phyloP scores from a whole-genome alignment of 1,284 basidiomycete genomes.

The Takashimella tepidaria region DNA sequence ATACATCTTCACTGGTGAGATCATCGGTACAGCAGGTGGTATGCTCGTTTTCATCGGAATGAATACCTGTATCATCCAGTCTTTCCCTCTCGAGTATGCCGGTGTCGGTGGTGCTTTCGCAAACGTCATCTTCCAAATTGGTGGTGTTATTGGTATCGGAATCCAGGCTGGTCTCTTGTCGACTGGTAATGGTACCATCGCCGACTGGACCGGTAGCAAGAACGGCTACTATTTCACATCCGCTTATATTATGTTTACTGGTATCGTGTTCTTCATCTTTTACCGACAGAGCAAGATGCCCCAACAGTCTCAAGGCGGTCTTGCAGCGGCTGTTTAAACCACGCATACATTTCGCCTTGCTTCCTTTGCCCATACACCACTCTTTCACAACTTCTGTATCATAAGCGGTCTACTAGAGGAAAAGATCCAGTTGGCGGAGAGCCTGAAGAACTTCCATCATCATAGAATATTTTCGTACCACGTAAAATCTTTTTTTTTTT shows the following conservation, averaged over 20 bases:
- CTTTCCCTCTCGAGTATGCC: constrained; percentile 36
- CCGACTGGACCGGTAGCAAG: constrained; percentile 36
- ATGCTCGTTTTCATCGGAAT: constrained; percentile 44
- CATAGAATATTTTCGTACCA: no score
- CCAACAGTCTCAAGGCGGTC: constrained; percentile 5
- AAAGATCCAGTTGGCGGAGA: no score
- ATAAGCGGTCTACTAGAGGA: no score
- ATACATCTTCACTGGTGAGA: constrained; percentile 39
- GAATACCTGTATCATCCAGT: constrained; percentile 38
- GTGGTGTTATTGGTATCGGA: constrained; percentile 43
- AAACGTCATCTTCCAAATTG: constrained; percentile 45
- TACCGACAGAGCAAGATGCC: constrained; percentile 40
- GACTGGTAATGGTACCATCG: constrained; percentile 27
- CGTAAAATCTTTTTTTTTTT: no score
- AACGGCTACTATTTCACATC: constrained; percentile 41
- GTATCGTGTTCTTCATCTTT: constrained; percentile 33
- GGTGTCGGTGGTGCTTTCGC: constrained; percentile 39
- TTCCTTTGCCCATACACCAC: no score
- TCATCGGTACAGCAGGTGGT: constrained; percentile 39
- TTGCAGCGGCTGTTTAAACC: neutral
- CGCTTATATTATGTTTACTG: constrained; percentile 34
- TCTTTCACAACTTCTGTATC: no score
- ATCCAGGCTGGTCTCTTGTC: constrained; percentile 36
- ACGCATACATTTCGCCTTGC: no score
- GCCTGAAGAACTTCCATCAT: no score